These are phyloP conservation scores for Solanum hybrid DNA, from an alignment of 305 asterid species.

Conservation along the genomic window DNA sequence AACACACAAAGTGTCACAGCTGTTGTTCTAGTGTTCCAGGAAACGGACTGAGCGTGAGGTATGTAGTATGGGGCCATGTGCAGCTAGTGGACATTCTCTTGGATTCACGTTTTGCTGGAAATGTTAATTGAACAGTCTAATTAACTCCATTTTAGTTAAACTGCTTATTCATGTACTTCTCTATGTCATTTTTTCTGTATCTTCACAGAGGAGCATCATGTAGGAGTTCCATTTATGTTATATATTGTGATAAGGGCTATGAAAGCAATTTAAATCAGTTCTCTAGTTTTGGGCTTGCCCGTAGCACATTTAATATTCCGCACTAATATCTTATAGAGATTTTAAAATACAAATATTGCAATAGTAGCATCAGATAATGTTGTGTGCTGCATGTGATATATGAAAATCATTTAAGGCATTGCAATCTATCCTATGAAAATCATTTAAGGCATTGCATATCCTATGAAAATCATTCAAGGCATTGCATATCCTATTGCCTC, in stretches of 20 bases:
- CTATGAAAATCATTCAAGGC: not conserved
- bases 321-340: not conserved
- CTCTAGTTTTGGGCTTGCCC: not conserved
- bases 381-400: not conserved
- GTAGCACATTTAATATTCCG: not conserved
- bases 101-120: not conserved
- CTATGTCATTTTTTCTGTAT: not conserved
- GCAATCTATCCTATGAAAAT: not conserved
- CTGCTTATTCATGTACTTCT: not conserved
- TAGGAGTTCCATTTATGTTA: not conserved
- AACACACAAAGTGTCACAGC: conserved; percentile 94
- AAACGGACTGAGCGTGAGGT: conserved; percentile 91
- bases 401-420: not conserved
- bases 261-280: not conserved
- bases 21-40: conserved; percentile 93
- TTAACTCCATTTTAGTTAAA: not conserved
- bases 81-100: not conserved
- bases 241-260: not conserved
- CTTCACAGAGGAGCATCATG: not conserved
- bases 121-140: not conserved
- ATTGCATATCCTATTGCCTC: not conserved
- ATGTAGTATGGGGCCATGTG: conserved; percentile 16
- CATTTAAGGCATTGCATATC: not conserved
- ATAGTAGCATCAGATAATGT: not conserved
- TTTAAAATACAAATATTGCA: not conserved